A percentile compares a stretch with the other conserved stretches of the same genome.
phyloP scores from a whole-genome alignment of 768 basidiomycete species.

The Termitomyces sp. region DNA sequence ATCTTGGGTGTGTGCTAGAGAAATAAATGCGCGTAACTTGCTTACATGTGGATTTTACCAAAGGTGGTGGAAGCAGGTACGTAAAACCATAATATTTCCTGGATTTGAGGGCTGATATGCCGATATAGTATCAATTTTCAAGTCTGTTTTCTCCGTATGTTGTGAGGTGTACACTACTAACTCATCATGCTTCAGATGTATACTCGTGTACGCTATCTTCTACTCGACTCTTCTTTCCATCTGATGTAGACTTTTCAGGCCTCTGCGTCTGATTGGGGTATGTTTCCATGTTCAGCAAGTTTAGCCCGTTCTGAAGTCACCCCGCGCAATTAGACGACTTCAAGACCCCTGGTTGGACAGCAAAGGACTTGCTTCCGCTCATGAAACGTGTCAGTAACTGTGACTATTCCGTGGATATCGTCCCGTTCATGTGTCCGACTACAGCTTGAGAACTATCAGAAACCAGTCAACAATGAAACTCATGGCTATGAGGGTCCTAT shows the following conservation, averaged over 20 bases:
- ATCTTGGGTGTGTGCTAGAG: slow-evolving; percentile 41
- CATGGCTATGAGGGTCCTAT: slow-evolving; percentile 75
- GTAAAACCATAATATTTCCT: not conserved
- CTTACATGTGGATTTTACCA: not conserved
- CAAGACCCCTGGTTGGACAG: slow-evolving; percentile 66
- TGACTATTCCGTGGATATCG: not conserved
- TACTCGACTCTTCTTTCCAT: not conserved
- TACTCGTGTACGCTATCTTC: slow-evolving; percentile 40
- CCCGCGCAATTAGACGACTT: slow-evolving; percentile 51
- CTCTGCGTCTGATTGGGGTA: slow-evolving; percentile 69
- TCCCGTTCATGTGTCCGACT: not conserved
- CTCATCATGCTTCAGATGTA: slow-evolving; percentile 48
- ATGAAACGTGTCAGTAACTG: slow-evolving; percentile 54
- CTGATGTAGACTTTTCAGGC: slow-evolving; percentile 32
- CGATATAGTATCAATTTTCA: slow-evolving; percentile 65
- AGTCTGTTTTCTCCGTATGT: slow-evolving; percentile 16
- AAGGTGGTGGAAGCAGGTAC: slow-evolving; percentile 54
- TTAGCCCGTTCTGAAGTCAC: not conserved
- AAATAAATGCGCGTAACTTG: no score
- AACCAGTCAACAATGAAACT: slow-evolving; percentile 59
- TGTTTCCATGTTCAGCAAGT: slow-evolving; percentile 9
- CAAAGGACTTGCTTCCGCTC: slow-evolving; percentile 61
- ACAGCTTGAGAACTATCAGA: slow-evolving; percentile 76
- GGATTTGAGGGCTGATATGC: not conserved
- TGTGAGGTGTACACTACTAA: not conserved